Conservation (phyloP, 495 filamentous ascomycete genomes). For the Viridothelium virens region DNA sequence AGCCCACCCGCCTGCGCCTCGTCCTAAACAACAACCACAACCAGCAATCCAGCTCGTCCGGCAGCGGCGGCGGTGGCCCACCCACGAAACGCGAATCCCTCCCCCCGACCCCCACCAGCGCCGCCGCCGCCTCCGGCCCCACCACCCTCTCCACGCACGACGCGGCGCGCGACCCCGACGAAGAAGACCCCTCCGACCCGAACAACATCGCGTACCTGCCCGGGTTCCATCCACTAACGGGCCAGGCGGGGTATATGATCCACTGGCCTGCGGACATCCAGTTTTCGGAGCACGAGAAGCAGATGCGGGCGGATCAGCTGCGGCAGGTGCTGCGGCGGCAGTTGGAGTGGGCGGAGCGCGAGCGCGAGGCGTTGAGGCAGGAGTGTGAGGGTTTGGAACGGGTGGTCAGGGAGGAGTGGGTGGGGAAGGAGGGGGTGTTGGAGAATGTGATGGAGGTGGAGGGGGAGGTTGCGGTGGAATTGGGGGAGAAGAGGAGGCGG, state of each 20-base stretch:
- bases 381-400: conserved; percentile 57
- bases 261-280: conserved; percentile 52
- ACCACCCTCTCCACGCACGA: conserved; percentile 14
- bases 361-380: conserved; percentile 51
- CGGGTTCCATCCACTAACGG: conserved; percentile 27
- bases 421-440: conserved; percentile 67
- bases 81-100: conserved; percentile 22
- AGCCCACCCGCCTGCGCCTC: conserved; percentile 27
- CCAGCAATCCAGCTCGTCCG: too few relatives aligned
- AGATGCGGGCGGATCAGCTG: conserved; percentile 59
- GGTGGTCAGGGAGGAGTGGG: conserved; percentile 67
- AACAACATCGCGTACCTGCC: conserved; percentile 33
- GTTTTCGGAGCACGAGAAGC: conserved; percentile 67
- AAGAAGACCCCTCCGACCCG: conserved; percentile 23
- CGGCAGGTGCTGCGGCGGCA: conserved; percentile 67
- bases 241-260: conserved; percentile 37
- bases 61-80: conserved; percentile 10
- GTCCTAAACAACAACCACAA: conserved; percentile 28
- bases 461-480: conserved; percentile 35
- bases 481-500: too few relatives aligned
- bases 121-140: neutral
- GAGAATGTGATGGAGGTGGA: conserved; percentile 55
- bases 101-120: conserved; percentile 18
- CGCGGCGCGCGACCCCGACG: conserved; percentile 27
- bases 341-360: conserved; percentile 71